Percentiles rank a stretch among this genome's conserved stretches.
These are phyloP conservation scores for Liriodendron chinense DNA, from an alignment of 164 flowering plant species.

Conservation along the genomic window DNA sequence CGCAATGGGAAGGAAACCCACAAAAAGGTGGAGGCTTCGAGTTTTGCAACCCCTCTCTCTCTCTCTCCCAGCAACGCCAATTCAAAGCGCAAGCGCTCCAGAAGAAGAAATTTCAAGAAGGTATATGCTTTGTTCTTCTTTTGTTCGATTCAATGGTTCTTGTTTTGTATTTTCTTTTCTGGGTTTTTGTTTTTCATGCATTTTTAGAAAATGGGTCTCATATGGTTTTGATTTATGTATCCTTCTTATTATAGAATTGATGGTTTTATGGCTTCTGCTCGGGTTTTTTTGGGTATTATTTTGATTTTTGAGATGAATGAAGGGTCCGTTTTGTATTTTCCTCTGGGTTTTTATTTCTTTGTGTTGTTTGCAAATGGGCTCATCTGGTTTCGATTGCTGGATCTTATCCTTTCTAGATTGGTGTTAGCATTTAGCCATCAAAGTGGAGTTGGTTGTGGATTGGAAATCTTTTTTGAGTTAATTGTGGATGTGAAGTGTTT, in stretches of 20 bases:
- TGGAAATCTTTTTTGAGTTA: no score
- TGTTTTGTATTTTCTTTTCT: constrained; percentile 1
- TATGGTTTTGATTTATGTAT: background rate
- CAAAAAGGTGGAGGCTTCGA: constrained; percentile 19
- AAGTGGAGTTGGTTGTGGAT: no score
- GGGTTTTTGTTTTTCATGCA: background rate
- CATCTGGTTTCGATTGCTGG: background rate
- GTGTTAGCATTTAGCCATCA: no score
- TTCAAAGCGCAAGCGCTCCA: constrained; percentile 17
- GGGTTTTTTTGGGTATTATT: background rate
- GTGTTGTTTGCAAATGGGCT: no score
- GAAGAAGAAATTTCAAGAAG: constrained; percentile 20
- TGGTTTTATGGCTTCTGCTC: background rate
- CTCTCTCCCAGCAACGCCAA: constrained; percentile 37
- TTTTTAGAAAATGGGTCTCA: background rate
- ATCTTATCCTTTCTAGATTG: background rate
- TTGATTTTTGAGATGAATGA: no score
- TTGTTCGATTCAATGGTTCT: background rate
- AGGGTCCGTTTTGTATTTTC: no score
- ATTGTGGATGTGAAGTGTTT: no score
- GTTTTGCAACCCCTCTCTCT: constrained; percentile 50
- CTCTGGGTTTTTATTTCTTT: no score
- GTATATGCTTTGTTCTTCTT: constrained; percentile 11
- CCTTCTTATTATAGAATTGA: background rate
- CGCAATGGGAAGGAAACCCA: constrained; percentile 1